phyloP scores from a whole-genome alignment of 2,329 filamentous ascomycete species.

The Coccinonectria pachysandricola region DNA sequence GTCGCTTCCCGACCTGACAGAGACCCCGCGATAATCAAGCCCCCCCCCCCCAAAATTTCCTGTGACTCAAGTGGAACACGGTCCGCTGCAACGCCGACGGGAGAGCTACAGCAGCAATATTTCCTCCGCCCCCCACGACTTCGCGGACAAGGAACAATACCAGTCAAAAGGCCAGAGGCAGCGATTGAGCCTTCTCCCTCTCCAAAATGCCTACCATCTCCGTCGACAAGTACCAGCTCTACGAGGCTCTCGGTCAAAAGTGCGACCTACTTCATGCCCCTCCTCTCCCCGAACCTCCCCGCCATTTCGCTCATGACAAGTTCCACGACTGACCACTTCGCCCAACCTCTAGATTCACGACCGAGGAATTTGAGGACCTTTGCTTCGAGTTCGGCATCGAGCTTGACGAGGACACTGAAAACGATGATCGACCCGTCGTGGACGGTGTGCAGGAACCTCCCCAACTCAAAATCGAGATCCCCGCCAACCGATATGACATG shows the following conservation, averaged over 20 bases:
- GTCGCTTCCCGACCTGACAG: no score
- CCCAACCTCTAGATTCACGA: conserved; percentile 56
- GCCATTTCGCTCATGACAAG: conserved; percentile 9
- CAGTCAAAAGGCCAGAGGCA: conserved; percentile 13
- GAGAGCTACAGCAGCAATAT: conserved; percentile 10
- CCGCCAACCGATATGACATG: conserved; percentile 90
- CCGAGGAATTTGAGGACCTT: conserved; percentile 89
- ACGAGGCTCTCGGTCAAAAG: conserved; percentile 82
- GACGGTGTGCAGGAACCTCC: conserved; percentile 77
- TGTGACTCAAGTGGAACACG: conserved; percentile 27
- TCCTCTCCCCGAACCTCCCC: conserved; percentile 10
- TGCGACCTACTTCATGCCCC: conserved; percentile 32
- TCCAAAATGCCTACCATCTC: conserved; percentile 83
- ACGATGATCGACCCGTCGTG: conserved; percentile 61
- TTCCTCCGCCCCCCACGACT: conserved; percentile 2
- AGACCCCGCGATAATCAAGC: conserved; percentile 5
- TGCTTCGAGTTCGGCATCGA: conserved; percentile 99
- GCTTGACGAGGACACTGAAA: conserved; percentile 87
- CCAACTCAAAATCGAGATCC: conserved; percentile 96
- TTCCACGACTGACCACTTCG: conserved; percentile 11
- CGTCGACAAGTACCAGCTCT: conserved; percentile 93
- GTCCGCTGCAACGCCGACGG: conserved; percentile 7
- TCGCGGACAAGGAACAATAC: conserved; percentile 5
- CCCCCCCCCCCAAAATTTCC: conserved; percentile 26
- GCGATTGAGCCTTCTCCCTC: conserved; percentile 14